Conservation (phyloP, 495 filamentous ascomycete species). For the Elaphomyces granulatus region DNA sequence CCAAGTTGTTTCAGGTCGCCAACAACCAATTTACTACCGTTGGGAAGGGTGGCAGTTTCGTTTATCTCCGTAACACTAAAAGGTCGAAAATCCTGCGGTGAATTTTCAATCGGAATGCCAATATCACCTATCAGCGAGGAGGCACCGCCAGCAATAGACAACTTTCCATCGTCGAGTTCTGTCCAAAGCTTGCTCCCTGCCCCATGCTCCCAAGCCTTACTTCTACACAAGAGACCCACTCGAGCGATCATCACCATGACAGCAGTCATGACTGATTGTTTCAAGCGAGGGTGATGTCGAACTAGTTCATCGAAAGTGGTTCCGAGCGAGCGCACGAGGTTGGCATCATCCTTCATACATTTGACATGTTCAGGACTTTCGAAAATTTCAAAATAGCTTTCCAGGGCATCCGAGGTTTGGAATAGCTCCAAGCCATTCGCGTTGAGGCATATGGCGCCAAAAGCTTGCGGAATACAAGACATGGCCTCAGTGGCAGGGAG, state of each 20-base stretch:
- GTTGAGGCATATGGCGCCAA: conserved; percentile 90
- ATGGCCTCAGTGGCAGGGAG: conserved; percentile 77
- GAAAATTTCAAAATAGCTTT: conserved; percentile 85
- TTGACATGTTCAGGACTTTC: conserved; percentile 83
- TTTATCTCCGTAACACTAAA: conserved; percentile 24
- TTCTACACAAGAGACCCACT: conserved; percentile 53
- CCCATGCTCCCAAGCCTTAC: conserved; percentile 48
- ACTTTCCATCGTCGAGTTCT: conserved; percentile 29
- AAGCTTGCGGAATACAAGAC: conserved; percentile 64
- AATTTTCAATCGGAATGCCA: conserved; percentile 16
- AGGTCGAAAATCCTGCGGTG: conserved; percentile 15
- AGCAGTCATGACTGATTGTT: conserved; percentile 60
- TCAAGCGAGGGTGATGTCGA: conserved; percentile 78
- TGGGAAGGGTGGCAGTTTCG: conserved; percentile 18
- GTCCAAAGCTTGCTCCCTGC: conserved; percentile 71
- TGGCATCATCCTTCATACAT: conserved; percentile 55
- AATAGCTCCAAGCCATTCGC: conserved; percentile 81
- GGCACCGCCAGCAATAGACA: conserved; percentile 17
- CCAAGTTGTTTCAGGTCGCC: conserved; percentile 21
- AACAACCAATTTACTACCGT: conserved; percentile 23
- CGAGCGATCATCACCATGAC: conserved; percentile 73
- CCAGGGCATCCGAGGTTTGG: conserved; percentile 63
- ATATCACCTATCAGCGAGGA: conserved; percentile 24
- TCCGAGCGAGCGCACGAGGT: conserved; percentile 44
- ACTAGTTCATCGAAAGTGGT: conserved; percentile 86